These are phyloP conservation scores for Monilinia fructigena DNA, from an alignment of 2,329 filamentous ascomycete genomes.

Conservation along the genomic window DNA sequence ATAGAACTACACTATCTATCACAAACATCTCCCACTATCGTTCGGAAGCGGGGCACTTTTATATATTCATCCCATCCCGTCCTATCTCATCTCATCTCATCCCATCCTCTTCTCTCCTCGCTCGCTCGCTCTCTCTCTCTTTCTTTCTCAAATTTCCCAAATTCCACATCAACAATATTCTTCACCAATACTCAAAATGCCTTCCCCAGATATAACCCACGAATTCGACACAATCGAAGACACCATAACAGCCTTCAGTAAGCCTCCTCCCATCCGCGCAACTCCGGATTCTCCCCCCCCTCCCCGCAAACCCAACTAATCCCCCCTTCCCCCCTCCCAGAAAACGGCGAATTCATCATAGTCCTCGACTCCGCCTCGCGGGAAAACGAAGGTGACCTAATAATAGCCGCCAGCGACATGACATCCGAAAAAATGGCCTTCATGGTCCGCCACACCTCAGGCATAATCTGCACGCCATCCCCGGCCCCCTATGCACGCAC, in stretches of 20 bases:
- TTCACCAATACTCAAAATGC: conserved; percentile 31
- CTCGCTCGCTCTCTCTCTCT: not conserved
- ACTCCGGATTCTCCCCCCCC: not conserved
- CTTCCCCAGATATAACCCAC: conserved; percentile 35
- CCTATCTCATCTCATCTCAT: not conserved
- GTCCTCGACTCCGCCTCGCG: conserved; percentile 89
- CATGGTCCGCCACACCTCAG: conserved; percentile 87
- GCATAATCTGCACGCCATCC: conserved; percentile 85
- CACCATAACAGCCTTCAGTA: conserved; percentile 63
- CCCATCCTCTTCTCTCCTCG: not conserved
- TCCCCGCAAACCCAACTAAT: conserved; percentile 26
- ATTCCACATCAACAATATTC: not conserved
- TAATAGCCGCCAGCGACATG: conserved; percentile 83
- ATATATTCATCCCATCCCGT: not conserved
- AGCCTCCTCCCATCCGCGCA: conserved; percentile 33
- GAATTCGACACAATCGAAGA: conserved; percentile 66
- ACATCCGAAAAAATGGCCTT: conserved; percentile 93
- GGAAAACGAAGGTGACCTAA: conserved; percentile 98
- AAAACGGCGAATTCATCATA: conserved; percentile 86
- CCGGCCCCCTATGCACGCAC: conserved; percentile 62
- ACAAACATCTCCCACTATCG: conserved; percentile 15
- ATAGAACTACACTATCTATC: not conserved
- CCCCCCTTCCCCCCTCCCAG: conserved; percentile 43
- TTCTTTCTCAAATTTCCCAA: not conserved
- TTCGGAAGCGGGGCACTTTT: conserved; percentile 22